Conservation (phyloP, 75 land plant species). For the Pinus taeda region DNA sequence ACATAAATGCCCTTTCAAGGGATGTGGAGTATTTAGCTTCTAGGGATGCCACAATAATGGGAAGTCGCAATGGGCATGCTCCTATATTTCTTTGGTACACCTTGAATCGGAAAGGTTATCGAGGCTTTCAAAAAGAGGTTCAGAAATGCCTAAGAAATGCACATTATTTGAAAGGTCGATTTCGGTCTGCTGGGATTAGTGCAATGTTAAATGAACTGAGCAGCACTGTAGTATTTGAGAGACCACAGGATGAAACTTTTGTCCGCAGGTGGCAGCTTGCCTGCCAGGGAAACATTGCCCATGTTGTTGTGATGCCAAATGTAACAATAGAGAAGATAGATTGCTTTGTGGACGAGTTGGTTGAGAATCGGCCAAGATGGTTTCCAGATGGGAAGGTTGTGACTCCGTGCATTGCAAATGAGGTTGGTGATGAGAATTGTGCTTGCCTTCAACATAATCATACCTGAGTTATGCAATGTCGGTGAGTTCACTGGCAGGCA, state of each 20-base stretch:
- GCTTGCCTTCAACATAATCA: conserved; percentile 26
- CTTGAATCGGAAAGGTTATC: conserved; percentile 90
- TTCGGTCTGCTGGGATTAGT: conserved; percentile 67
- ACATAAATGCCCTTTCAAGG: conserved; percentile 84
- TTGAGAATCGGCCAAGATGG: conserved; percentile 58
- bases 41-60: conserved; percentile 98
- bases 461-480: too few relatives aligned
- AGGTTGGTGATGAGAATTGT: conserved; percentile 75
- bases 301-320: conserved; percentile 98
- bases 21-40: conserved; percentile 97
- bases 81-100: conserved; percentile 99
- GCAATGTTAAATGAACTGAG: conserved; percentile 98
- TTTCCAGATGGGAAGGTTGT: conserved; percentile 55
- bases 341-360: conserved; percentile 62
- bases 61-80: conserved; percentile 97
- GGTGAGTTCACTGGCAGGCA: too few relatives aligned
- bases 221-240: conserved; percentile 99
- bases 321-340: conserved; percentile 86
- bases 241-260: conserved; percentile 87
- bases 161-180: conserved; percentile 81
- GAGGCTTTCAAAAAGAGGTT: conserved; percentile 96
- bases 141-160: conserved; percentile 94
- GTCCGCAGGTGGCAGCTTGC: conserved; percentile 94
- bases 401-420: conserved; percentile 77
- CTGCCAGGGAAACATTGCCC: conserved; percentile 94